phyloP scores from a whole-genome alignment of 1,284 basidiomycete species.

The Nidula niveotomentosa region DNA sequence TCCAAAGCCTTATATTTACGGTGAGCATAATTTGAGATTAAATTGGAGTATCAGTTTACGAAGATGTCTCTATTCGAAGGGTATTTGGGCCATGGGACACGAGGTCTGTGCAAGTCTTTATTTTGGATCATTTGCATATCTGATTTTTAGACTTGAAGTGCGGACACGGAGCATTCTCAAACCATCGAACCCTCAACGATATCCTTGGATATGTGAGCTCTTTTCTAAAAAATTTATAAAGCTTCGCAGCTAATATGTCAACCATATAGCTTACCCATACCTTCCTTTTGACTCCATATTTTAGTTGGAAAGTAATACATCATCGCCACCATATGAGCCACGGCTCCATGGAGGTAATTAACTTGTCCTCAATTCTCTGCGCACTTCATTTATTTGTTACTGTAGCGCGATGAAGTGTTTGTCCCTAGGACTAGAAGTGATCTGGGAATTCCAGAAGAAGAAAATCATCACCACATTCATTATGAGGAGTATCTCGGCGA shows the following conservation, averaged over 20 bases:
- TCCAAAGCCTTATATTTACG: constrained; percentile 58
- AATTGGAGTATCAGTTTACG: too few relatives aligned
- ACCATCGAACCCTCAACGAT: constrained; percentile 25
- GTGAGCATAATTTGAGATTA: too few relatives aligned
- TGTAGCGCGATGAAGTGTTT: constrained; percentile 54
- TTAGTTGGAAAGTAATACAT: constrained; percentile 54
- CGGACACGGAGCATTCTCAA: constrained; percentile 32
- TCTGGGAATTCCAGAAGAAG: constrained; percentile 39
- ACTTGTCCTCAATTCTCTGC: too few relatives aligned
- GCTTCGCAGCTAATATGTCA: not conserved
- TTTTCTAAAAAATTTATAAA: too few relatives aligned
- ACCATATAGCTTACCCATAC: constrained; percentile 36
- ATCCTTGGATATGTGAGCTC: constrained; percentile 40
- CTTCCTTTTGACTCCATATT: constrained; percentile 54
- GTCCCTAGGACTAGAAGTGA: constrained; percentile 55
- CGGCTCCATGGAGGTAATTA: constrained; percentile 44
- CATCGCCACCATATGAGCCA: constrained; percentile 53
- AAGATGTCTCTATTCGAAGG: constrained; percentile 10
- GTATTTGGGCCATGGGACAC: constrained; percentile 64
- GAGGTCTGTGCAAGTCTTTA: constrained; percentile 34
- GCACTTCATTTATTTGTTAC: too few relatives aligned
- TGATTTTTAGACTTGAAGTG: constrained; percentile 10
- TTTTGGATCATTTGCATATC: not conserved
- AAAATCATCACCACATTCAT: constrained; percentile 30
- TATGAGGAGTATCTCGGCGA: constrained; percentile 59